Conservation (phyloP, 2,329 filamentous ascomycete genomes). For the Leptographium lundbergii region DNA sequence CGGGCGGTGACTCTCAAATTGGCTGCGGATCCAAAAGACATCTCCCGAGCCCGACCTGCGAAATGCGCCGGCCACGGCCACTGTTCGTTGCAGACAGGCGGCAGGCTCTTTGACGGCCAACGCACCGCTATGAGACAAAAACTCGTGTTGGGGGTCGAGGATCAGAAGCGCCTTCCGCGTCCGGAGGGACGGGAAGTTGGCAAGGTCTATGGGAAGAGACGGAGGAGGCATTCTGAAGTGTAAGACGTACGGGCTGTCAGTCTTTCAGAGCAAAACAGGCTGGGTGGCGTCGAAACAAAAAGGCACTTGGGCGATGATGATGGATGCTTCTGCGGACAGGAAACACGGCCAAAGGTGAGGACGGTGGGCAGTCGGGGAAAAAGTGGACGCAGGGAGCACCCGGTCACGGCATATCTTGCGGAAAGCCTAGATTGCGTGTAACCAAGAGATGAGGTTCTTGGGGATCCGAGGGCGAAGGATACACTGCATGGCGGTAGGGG, state of each 20-base stretch:
- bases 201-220: slow-evolving; percentile 45
- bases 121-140: slow-evolving; percentile 55
- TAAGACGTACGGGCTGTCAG: no score
- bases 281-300: neutral
- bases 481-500: neutral
- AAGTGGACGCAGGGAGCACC: neutral
- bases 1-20: slow-evolving; percentile 52
- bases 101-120: slow-evolving; percentile 51
- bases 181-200: slow-evolving; percentile 40
- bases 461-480: neutral
- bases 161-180: slow-evolving; percentile 63
- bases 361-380: neutral
- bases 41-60: slow-evolving; percentile 54
- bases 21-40: slow-evolving; percentile 75
- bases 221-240: slow-evolving; percentile 12
- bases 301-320: no score
- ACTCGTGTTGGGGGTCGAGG: slow-evolving; percentile 85
- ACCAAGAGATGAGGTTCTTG: neutral
- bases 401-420: neutral
- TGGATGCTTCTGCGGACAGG: neutral
- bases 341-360: neutral
- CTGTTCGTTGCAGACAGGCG: slow-evolving; percentile 55
- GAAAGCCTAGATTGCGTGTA: neutral
- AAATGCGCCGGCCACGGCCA: slow-evolving; percentile 57
- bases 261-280: neutral